Conservation (phyloP, 23 red algal genomes). For the Pyropia yezoensis region DNA sequence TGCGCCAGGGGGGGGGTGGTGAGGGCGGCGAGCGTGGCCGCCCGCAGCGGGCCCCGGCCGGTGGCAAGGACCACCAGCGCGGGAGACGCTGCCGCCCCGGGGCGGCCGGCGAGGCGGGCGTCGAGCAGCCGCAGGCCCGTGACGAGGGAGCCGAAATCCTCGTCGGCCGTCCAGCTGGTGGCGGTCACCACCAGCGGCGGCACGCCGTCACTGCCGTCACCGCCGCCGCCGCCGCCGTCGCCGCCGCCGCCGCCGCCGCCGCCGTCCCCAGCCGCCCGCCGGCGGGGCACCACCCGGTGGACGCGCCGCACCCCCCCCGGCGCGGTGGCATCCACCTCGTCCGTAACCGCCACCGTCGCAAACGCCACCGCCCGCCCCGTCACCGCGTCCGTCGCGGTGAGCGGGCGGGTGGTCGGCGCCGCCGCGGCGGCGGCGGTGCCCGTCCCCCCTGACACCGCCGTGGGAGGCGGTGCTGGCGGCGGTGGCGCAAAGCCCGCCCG, state of each 20-base stretch:
- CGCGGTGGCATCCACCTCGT: not conserved
- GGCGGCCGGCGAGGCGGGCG: not conserved
- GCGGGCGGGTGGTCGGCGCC: no score
- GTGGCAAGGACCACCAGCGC: conserved; percentile 48
- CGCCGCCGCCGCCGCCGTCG: not conserved
- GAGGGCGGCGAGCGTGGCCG: conserved; percentile 17
- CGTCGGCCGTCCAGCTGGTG: conserved; percentile 97
- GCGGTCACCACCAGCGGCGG: conserved; percentile 27
- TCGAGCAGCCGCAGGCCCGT: conserved; percentile 46
- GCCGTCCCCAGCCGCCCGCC: no score
- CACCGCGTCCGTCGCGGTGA: not conserved
- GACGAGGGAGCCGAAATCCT: conserved; percentile 61
- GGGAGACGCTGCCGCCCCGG: not conserved
- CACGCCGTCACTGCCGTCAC: no score
- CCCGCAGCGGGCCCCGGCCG: conserved; percentile 74
- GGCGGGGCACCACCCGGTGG: not conserved
- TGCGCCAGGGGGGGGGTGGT: not conserved
- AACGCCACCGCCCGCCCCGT: conserved; percentile 3
- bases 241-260: not conserved
- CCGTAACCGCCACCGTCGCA: conserved; percentile 12
- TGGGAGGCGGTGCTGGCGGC: no score
- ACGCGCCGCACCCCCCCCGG: not conserved
- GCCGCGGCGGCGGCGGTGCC: no score
- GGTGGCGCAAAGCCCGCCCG: not conserved
- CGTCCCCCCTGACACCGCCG: no score